Evolutionary conservation across 208 protist species (phyloP).

Genomic region (Crithidia thermophila): DNA sequence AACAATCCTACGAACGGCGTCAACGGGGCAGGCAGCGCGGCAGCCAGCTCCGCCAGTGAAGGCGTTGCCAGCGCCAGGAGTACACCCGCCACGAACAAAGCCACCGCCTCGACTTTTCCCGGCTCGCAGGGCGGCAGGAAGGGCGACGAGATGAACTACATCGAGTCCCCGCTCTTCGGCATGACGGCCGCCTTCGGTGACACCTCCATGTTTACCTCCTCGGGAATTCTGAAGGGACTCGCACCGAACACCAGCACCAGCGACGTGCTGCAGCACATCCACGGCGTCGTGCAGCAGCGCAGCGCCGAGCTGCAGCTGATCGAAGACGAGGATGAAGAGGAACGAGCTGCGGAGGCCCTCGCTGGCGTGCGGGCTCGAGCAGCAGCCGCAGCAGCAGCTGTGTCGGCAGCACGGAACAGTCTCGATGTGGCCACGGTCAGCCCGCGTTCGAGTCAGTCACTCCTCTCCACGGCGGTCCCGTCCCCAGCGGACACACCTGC

Average conservation of each 20-base stretch:
- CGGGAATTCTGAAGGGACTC: constrained; percentile 45
- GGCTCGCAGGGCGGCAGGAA: neutral
- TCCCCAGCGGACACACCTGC: constrained; percentile 1
- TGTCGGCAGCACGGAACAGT: neutral
- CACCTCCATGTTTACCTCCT: constrained; percentile 29
- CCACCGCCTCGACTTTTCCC: neutral
- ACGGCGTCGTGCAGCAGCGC: constrained; percentile 41
- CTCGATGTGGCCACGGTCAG: neutral
- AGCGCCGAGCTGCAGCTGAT: constrained; percentile 20
- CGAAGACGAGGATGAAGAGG: neutral
- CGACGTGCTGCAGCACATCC: constrained; percentile 61
- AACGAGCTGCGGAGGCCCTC: neutral
- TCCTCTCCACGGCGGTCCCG: neutral
- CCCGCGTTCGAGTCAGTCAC: constrained; percentile 10
- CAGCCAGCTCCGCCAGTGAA: neutral
- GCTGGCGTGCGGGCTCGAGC: neutral
- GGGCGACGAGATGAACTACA: constrained; percentile 10
- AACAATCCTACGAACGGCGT: neutral
- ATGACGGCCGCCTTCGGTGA: constrained; percentile 39
- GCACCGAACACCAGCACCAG: constrained; percentile 57
- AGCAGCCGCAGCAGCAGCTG: neutral
- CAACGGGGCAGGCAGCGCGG: neutral
- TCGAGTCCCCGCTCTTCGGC: constrained; percentile 21
- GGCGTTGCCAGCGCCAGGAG: neutral
- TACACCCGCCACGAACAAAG: neutral